Conservation (phyloP, 345 rosid species). For the Citrus hindsii region DNA sequence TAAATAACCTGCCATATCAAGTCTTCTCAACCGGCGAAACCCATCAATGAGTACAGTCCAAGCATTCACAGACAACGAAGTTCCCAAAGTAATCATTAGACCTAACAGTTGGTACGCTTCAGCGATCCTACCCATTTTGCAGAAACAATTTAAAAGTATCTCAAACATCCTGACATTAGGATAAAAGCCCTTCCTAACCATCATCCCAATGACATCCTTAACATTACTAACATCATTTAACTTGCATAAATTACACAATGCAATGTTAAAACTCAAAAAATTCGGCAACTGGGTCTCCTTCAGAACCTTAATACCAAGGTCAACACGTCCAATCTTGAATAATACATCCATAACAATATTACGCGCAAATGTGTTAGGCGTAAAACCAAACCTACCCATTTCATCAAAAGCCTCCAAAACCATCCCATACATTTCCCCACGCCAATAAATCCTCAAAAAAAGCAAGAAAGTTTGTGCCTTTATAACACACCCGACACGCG, state of each 20-base stretch:
- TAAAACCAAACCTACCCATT: slow-evolving; percentile 49
- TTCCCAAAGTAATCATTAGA: slow-evolving; percentile 46
- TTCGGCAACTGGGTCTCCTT: slow-evolving; percentile 36
- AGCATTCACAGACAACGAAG: slow-evolving; percentile 41
- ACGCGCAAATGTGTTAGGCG: slow-evolving; percentile 52
- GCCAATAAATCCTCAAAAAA: slow-evolving; percentile 71
- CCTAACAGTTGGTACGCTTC: slow-evolving; percentile 53
- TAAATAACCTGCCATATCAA: slow-evolving; percentile 40
- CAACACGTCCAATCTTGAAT: slow-evolving; percentile 36
- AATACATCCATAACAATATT: slow-evolving; percentile 64
- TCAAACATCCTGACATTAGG: slow-evolving; percentile 54
- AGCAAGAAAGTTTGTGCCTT: slow-evolving; percentile 53
- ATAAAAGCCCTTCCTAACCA: slow-evolving; percentile 54
- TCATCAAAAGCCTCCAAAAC: slow-evolving; percentile 49
- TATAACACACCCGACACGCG: slow-evolving; percentile 34
- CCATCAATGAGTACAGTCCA: slow-evolving; percentile 59
- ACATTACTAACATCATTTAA: slow-evolving; percentile 30
- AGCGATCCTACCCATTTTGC: slow-evolving; percentile 36
- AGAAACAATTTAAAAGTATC: slow-evolving; percentile 45
- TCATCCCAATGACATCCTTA: slow-evolving; percentile 39
- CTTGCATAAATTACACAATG: slow-evolving; percentile 56
- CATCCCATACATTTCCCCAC: slow-evolving; percentile 44
- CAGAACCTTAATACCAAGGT: slow-evolving; percentile 40
- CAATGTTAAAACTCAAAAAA: slow-evolving; percentile 60
- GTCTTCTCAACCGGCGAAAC: slow-evolving; percentile 36